Conservation (phyloP, 345 rosid species). For the Bruguiera gymnorhiza region DNA sequence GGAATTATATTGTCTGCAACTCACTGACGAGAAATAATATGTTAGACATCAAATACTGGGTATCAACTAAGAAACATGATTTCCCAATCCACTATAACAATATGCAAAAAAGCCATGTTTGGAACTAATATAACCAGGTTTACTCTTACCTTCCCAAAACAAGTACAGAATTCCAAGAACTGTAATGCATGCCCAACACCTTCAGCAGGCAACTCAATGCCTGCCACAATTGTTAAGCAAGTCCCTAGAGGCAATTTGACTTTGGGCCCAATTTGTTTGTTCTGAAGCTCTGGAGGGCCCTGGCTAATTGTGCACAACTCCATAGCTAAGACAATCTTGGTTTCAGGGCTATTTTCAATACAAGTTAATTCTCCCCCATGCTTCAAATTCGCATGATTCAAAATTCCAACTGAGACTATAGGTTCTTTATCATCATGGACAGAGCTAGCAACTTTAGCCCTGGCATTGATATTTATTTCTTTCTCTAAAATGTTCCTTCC, state of each 20-base stretch:
- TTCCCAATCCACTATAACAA: not conserved
- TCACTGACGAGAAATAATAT: too few species aligned
- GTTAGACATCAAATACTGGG: not conserved
- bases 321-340: conserved; percentile 6
- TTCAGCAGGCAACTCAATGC: conserved; percentile 54
- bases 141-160: conserved; percentile 65
- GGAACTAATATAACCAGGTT: not conserved
- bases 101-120: not conserved
- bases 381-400: not conserved
- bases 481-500: not conserved
- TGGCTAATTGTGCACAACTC: conserved; percentile 12
- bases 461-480: not conserved
- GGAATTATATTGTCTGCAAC: too few species aligned
- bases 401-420: not conserved
- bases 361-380: conserved; percentile 15
- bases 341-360: conserved; percentile 12
- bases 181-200: conserved; percentile 67
- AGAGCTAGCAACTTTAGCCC: not conserved
- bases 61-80: not conserved
- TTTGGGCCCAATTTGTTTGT: conserved; percentile 27
- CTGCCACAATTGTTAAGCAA: conserved; percentile 46
- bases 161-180: conserved; percentile 73
- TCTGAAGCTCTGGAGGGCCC: conserved; percentile 11
- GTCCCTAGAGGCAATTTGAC: conserved; percentile 53
- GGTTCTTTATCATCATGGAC: not conserved